Evolutionary conservation across 2,329 filamentous ascomycete species (phyloP), one percentile per base, ranked within the genome.

Genomic region (Colletotrichum tanaceti): DNA sequence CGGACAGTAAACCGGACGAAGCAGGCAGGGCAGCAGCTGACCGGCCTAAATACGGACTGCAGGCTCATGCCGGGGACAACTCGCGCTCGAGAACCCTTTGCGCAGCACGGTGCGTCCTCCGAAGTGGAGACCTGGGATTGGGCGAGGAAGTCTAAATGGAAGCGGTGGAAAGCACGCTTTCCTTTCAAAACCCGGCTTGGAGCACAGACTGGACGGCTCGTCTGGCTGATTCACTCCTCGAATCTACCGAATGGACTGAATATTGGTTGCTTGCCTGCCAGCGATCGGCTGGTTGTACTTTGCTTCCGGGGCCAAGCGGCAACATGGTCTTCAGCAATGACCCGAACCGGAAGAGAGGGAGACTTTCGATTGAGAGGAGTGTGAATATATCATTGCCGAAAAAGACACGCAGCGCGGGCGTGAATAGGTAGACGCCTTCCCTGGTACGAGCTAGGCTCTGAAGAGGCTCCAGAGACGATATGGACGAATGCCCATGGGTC

Each of bases 401-500:
- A 49, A 50, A 47, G 65, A 50, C 54, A 39, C 16, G 10, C 43
- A 43, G 35, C 20, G 35, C 22, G 53, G 53, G 52, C 16, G 54
- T 64, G 55, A 16, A 13, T 57, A 46, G n/a, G n/a, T n/a, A n/a
- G 16, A 32, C 28, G 28, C 28, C 28, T 32, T 2, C 43, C 47
- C 11, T 47, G 55, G 49, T 35, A 52, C 55, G 32, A 35, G 43
- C 58, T 20, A 44, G 58, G 54, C 16, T 44, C 38, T 41, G 43
- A n/a, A 44, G 16, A 57, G 55, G 20, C 41, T 46, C 18, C 10
- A 20, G 35, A 53, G 18, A 18, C 28, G 18, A 14, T 35, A 52
- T 68, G 61, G 65, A 43, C n/a, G 41, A 54, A 53, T 43, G 54
- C 65, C 61, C 41, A 24, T 54, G 54, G 47, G 24, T 59, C 9